Evolutionary conservation across 768 basidiomycete genomes (phyloP).

Genomic region (Kwoniella shandongensis): DNA sequence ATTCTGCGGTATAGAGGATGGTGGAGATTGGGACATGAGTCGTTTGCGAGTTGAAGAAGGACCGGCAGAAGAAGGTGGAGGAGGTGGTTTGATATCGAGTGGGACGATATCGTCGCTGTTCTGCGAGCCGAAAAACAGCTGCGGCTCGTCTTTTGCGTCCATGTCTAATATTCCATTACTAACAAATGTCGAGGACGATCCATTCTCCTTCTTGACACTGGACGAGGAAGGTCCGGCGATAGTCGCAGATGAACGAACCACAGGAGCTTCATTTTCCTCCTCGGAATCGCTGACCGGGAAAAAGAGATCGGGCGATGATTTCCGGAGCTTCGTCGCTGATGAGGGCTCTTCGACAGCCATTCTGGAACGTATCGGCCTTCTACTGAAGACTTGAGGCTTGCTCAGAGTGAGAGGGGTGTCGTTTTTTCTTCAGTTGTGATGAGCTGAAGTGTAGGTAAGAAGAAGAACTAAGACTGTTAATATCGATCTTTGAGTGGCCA

Average conservation of each 20-base stretch:
- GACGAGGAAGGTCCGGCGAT: conserved; percentile 17
- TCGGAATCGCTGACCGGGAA: conserved; percentile 44
- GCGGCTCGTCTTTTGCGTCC: conserved; percentile 1
- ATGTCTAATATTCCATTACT: background rate
- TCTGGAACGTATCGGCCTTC: background rate
- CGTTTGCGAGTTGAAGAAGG: conserved; percentile 21
- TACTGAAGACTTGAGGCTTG: background rate
- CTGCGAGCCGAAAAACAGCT: conserved; percentile 14
- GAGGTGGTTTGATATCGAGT: conserved; percentile 13
- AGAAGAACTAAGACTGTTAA: too few species aligned
- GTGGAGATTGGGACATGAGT: conserved; percentile 15
- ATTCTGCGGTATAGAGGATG: conserved; percentile 20
- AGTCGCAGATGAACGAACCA: background rate
- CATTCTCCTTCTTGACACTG: background rate
- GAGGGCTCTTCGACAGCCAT: conserved; percentile 9
- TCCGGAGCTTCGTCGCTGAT: conserved; percentile 5
- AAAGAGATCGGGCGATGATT: conserved; percentile 46
- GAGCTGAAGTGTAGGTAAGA: too few species aligned
- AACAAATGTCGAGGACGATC: background rate
- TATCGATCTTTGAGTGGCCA: too few species aligned
- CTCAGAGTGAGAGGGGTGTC: too few species aligned
- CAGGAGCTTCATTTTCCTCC: conserved; percentile 26
- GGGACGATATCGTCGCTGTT: conserved; percentile 32
- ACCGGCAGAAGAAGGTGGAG: conserved; percentile 18
- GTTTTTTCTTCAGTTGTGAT: too few species aligned